Evolutionary conservation across 139 green algal genomes (phyloP).

Genomic region (Micractinium sp.): DNA sequence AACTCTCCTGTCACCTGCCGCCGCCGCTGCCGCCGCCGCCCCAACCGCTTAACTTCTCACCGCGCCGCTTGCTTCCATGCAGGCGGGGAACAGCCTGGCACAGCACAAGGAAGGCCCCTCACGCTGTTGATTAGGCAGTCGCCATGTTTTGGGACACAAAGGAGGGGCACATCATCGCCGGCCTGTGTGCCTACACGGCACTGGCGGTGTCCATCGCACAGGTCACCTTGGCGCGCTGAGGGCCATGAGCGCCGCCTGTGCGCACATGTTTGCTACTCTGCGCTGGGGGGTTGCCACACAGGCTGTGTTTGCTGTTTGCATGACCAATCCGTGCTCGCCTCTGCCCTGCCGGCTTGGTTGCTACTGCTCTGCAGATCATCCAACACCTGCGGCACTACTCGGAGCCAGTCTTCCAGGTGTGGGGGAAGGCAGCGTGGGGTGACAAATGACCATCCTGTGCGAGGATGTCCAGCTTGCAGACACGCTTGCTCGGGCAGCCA

Average conservation of each 20-base stretch:
- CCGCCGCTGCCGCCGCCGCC: no score
- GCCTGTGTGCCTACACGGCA: slow-evolving; percentile 35
- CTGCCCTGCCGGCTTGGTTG: neutral
- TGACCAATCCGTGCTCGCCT: no score
- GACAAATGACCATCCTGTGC: neutral
- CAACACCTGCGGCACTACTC: slow-evolving; percentile 93
- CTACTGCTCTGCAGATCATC: slow-evolving; percentile 78
- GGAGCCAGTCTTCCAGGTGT: slow-evolving; percentile 87
- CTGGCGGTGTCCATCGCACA: slow-evolving; percentile 35
- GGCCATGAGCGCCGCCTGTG: neutral
- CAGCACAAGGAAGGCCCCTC: no score
- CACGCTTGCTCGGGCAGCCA: neutral
- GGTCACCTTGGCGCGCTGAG: slow-evolving; percentile 22
- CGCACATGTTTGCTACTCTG: no score
- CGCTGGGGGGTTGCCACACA: neutral
- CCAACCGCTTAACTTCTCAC: no score
- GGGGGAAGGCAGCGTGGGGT: neutral
- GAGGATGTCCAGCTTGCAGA: neutral
- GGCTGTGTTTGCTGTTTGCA: neutral
- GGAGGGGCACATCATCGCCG: slow-evolving; percentile 24
- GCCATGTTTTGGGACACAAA: slow-evolving; percentile 8
- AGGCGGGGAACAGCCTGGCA: no score
- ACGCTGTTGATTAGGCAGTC: no score
- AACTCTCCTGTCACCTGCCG: no score
- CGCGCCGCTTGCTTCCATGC: no score